Percentiles rank a stretch among this genome's conserved stretches.
Conservation (phyloP, 106 monocot species). For the Apostasia shenzhenica region DNA sequence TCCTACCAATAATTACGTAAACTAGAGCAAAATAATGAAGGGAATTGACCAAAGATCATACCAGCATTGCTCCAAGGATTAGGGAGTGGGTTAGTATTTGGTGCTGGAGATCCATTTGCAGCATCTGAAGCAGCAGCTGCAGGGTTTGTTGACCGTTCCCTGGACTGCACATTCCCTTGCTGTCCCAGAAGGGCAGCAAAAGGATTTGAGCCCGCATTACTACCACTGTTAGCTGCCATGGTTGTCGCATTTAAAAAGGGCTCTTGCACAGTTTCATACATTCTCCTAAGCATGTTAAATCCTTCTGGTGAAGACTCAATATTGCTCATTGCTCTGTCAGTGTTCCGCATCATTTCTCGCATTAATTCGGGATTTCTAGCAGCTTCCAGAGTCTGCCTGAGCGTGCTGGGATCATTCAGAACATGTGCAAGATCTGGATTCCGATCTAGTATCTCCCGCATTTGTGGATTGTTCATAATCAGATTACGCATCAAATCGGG, state of each 20-base stretch:
- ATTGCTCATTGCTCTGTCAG: constrained; percentile 98
- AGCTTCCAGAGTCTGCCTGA: constrained; percentile 88
- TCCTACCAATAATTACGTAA: too few relatives aligned
- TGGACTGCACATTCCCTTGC: constrained; percentile 28
- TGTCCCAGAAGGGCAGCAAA: constrained; percentile 72
- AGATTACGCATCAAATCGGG: constrained; percentile 82
- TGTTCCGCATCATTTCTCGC: constrained; percentile 99
- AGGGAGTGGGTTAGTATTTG: constrained; percentile 89
- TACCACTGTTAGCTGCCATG: constrained; percentile 55
- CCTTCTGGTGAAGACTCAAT: constrained; percentile 97
- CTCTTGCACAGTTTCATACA: constrained; percentile 97
- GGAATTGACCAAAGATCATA: constrained; percentile 5
- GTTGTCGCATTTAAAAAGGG: constrained; percentile 92
- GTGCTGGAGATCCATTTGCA: constrained; percentile 48
- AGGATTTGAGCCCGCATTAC: constrained; percentile 50
- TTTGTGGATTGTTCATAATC: constrained; percentile 96
- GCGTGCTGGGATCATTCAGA: constrained; percentile 80
- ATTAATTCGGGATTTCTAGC: constrained; percentile 95
- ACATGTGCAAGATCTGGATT: constrained; percentile 95
- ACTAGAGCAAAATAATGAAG: too few relatives aligned
- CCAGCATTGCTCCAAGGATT: constrained; percentile 79
- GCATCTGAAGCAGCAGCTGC: constrained; percentile 39
- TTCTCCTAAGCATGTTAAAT: constrained; percentile 92
- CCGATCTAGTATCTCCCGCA: constrained; percentile 85
- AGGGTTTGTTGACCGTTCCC: constrained; percentile 27